Evolutionary conservation across 225 moss, liverwort and hornwort species (phyloP), one percentile per base, ranked within the genome.

Genomic region (Pseudoscleropodium purum): DNA sequence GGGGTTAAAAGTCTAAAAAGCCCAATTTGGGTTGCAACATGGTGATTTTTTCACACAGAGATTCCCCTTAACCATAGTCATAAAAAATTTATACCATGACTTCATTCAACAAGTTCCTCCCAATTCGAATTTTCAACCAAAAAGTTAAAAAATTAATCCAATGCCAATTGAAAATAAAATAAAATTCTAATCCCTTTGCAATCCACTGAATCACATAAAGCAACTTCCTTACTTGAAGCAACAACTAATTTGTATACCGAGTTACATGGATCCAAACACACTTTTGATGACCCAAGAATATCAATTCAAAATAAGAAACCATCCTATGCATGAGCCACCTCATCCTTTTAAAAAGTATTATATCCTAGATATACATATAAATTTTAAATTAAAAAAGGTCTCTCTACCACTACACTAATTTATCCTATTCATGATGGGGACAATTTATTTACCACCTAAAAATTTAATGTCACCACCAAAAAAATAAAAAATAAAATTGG

Each of bases 321-420:
- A 31, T 19, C 33, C 2, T 49, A 2, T 75, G 4, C 7, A 4
- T 1, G 4, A 29, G 1, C 10, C 10, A 9, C 29, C 3, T 27
- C 16, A 72, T 43, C 7, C 15, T 72, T 41, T 26, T 0, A 1
- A 2, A 0, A 15, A 72, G 2, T 6, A 41, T 39, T 41, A 8
- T 8, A 26, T 72, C 26, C 2, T 16, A 33, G 1, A 64, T 64
- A 33, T 16, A 31, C 16, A 30, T 11, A 61, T 2, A 27, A 61
- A 61, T 5, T 69, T 18, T 7, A 76, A 77, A 30, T 20, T 13
- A 51, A 34, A 14, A 76, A 2, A 47, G 6, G 6, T 5, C 23
- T 21, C 1, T 20, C 33, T 33, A 33, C 13, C 20, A 75, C 17
- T 18, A 19, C 12, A 75, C 2, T 18, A 31, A 49, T 49, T 75